Evolutionary conservation across 2,329 filamentous ascomycete genomes (phyloP), one percentile per base, ranked within the genome.

Genomic region (Pleomassaria siparia): DNA sequence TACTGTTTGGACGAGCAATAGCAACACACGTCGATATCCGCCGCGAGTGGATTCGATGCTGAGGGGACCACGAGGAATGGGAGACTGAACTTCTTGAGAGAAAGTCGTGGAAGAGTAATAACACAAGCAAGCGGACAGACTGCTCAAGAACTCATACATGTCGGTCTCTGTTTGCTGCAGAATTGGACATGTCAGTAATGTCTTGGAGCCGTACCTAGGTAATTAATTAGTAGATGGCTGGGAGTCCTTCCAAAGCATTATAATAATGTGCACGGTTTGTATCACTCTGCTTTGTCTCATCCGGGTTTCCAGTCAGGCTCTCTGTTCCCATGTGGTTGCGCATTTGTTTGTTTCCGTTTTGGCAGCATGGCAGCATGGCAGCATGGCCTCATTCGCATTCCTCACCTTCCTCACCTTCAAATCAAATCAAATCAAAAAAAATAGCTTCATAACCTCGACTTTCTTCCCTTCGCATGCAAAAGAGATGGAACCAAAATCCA

Each of bases 381-480:
- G 39, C 22, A 29, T 29, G 39, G 16, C 39, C 39, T 41, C 39
- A 26, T n/a, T 28, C 39, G 21, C 20, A 37, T 37, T 37, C 35
- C 35, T 37, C 35, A 22, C 12, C 32, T 4, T 37, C n/a, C n/a
- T n/a, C n/a, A n/a, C n/a, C n/a, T n/a, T n/a, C n/a, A n/a, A n/a
- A n/a, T n/a, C n/a, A n/a, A n/a, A n/a, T 22, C 35, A 37, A 24
- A 6, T 11, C 12, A 9, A 11, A 21, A 21, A 37, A 22, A 11
- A 22, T n/a, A n/a, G n/a, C 35, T 24, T 37, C 13, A 21, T 22
- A 20, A 12, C 8, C 24, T 37, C 35, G 10, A 18, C 24, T 37
- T 21, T 20, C 35, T 20, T 22, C 20, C 18, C n/a, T 22, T 7
- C 24, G 3, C 18, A 7, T 24, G 18, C 20, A 24, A 12, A n/a